phyloP scores from a whole-genome alignment of 2,329 filamentous ascomycete species.

The Dothistroma septosporum region DNA sequence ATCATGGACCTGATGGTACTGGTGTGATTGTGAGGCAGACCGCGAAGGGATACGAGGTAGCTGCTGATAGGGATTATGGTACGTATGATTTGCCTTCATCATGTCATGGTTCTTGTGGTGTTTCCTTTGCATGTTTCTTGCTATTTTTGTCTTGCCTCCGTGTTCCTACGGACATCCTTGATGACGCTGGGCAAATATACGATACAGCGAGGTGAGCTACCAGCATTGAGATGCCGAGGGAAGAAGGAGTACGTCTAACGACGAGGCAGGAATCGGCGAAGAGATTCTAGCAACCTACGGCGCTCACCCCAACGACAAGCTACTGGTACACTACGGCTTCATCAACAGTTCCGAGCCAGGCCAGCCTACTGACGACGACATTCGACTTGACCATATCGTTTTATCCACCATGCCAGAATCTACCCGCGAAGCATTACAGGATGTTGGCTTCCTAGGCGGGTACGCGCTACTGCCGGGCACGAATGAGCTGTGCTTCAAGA shows the following conservation, averaged over 20 bases:
- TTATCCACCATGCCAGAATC: slow-evolving; percentile 34
- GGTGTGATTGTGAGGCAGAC: slow-evolving; percentile 53
- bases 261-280: slow-evolving; percentile 9
- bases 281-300: slow-evolving; percentile 70
- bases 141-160: background rate
- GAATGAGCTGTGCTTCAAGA: slow-evolving; percentile 42
- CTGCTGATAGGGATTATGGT: slow-evolving; percentile 50
- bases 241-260: background rate
- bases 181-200: background rate
- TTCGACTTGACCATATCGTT: slow-evolving; percentile 42
- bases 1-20: slow-evolving; percentile 43
- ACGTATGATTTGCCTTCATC: slow-evolving; percentile 10
- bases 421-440: slow-evolving; percentile 38
- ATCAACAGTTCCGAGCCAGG: slow-evolving; percentile 27
- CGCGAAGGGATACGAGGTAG: slow-evolving; percentile 52
- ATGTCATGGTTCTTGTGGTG: background rate
- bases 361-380: slow-evolving; percentile 34
- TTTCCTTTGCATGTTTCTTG: too few species aligned
- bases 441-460: slow-evolving; percentile 41
- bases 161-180: background rate
- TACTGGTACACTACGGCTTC: slow-evolving; percentile 64
- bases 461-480: slow-evolving; percentile 32
- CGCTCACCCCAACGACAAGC: slow-evolving; percentile 65
- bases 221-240: background rate
- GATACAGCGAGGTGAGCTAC: background rate